Evolutionary conservation across 2,329 filamentous ascomycete species (phyloP), one percentile per base, ranked within the genome.

Genomic region (Coniochaeta prunicola): DNA sequence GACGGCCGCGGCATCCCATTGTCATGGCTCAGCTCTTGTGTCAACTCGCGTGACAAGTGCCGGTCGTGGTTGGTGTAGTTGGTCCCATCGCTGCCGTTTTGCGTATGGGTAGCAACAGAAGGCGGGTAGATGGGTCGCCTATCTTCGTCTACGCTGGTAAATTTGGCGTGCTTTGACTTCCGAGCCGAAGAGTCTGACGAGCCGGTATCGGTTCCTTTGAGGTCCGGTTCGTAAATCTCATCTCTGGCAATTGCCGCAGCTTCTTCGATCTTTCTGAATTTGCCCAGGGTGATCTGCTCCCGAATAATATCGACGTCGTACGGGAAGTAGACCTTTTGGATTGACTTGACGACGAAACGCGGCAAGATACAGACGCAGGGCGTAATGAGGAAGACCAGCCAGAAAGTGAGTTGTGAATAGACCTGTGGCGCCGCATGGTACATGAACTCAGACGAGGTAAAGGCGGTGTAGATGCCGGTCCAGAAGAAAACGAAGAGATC

Each of bases 271-370:
- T 91, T 84, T 64, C 89, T 85, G 71, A 96, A 97, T 68, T 88
- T 87, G 65, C 94, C 94, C 75, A 87, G 80, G 30, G 84, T 84
- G 61, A 96, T 86, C 76, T 97, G 92, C 73, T 99, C 94, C 54
- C 94, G 91, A 68, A 99, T 87, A 64, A 99, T 96, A 71, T 99
- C 94, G 60, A 97, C 87, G 68, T 99, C 94, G 65, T 89, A 88
- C 4, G 94, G 94, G 73, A 89, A 90, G 76, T 92, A 97, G 58
- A 96, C 89, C 76, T 99, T 99, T 73, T 97, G 94, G 56, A 94
- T 75, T 33, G 87, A 80, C 76, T 99, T 99, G 76, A 90, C 81
- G 54, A 85, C 83, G 72, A 97, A 96, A 28, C 94, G 87, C 12
- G 94, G 94, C 60, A 96, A 85, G 56, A 99, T 77, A 72, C 90